Conservation (phyloP, 805 yeast species). For the Tetrapisispora namnaoensis region DNA sequence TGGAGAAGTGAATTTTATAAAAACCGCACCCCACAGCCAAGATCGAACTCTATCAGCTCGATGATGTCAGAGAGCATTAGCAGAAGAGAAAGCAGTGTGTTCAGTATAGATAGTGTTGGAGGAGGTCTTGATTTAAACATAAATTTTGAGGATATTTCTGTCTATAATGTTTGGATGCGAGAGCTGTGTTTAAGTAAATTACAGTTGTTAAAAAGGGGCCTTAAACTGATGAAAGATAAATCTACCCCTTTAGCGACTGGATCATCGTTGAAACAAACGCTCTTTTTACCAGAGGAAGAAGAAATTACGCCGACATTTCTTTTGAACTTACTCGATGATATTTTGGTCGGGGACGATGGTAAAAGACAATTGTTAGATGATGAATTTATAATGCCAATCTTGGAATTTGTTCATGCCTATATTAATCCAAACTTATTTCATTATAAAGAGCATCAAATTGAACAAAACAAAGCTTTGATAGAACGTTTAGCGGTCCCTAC, state of each 20-base stretch:
- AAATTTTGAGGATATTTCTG: not conserved
- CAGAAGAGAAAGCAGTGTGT: not conserved
- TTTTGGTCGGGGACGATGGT: not conserved
- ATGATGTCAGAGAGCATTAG: not conserved
- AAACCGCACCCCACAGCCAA: not conserved
- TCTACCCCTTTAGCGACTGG: not conserved
- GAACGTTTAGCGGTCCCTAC: not conserved
- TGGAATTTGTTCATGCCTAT: not conserved
- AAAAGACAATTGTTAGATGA: not conserved
- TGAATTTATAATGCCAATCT: not conserved
- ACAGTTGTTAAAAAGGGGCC: not conserved
- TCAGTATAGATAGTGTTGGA: not conserved
- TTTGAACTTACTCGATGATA: not conserved
- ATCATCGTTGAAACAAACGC: not conserved
- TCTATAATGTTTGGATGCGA: not conserved
- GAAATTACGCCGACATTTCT: not conserved
- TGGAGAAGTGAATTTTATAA: not conserved
- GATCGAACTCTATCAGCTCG: not conserved
- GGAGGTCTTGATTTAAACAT: not conserved
- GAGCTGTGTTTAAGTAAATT: not conserved
- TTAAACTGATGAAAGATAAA: constrained; percentile 1
- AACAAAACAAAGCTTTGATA: constrained; percentile 1
- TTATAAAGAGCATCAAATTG: not conserved
- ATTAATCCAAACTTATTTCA: not conserved
- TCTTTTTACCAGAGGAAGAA: not conserved